Evolutionary conservation across 2,329 filamentous ascomycete genomes (phyloP).

Genomic region (Colletotrichum phormii): DNA sequence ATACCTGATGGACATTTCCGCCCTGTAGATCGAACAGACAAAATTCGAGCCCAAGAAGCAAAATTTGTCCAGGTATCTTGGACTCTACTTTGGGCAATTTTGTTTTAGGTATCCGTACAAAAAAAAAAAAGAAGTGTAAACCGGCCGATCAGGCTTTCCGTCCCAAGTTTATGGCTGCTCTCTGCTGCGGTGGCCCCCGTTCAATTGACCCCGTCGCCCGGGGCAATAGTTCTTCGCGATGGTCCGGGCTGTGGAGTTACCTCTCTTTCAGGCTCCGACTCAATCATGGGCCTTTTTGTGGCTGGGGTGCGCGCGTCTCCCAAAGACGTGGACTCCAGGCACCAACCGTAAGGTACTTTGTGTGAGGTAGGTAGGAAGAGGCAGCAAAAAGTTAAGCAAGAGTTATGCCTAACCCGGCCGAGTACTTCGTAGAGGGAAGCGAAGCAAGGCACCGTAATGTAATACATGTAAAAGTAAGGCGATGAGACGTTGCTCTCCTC

Average conservation of each 20-base stretch:
- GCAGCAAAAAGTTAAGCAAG: not conserved
- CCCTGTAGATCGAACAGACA: not conserved
- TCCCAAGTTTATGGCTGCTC: not conserved
- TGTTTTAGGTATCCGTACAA: not conserved
- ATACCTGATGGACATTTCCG: not conserved
- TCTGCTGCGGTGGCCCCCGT: slow-evolving; percentile 8
- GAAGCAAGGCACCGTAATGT: not conserved
- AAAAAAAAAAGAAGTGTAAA: not conserved
- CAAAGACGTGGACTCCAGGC: slow-evolving; percentile 10
- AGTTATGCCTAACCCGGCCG: slow-evolving; percentile 19
- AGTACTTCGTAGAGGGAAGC: not conserved
- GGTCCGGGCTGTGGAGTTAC: slow-evolving; percentile 14
- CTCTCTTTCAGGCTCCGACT: slow-evolving; percentile 1
- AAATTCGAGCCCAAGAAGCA: slow-evolving; percentile 1
- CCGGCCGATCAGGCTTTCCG: slow-evolving; percentile 7
- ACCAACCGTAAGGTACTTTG: slow-evolving; percentile 9
- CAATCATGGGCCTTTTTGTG: slow-evolving; percentile 23
- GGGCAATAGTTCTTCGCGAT: slow-evolving; percentile 19
- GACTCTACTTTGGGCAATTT: not conserved
- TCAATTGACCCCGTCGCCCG: slow-evolving; percentile 13
- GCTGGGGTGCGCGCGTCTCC: slow-evolving; percentile 3
- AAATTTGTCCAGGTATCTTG: not conserved
- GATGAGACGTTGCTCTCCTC: slow-evolving; percentile 15
- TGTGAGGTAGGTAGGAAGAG: not conserved
- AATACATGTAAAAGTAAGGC: not conserved